These are phyloP conservation scores for Calonectria honghensis DNA, from an alignment of 2,329 filamentous ascomycete genomes.

Conservation along the genomic window DNA sequence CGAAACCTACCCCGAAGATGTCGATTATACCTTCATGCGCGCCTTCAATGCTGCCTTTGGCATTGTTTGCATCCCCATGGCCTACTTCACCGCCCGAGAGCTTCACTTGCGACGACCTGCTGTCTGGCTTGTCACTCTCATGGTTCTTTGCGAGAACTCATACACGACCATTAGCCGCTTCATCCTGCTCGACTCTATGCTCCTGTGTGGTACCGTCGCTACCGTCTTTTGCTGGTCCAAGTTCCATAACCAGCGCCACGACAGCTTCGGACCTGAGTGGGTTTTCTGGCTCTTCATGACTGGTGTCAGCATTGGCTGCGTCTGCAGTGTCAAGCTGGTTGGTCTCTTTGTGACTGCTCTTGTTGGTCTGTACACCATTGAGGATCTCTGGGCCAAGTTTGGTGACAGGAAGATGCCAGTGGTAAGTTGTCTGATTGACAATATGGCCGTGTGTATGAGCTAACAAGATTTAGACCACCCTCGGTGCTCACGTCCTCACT, in stretches of 20 bases:
- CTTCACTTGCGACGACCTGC: slow-evolving; percentile 89
- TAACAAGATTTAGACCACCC: slow-evolving; percentile 66
- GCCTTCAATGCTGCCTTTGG: slow-evolving; percentile 98
- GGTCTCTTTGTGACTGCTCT: slow-evolving; percentile 96
- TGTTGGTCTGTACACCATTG: slow-evolving; percentile 95
- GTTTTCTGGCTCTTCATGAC: slow-evolving; percentile 95
- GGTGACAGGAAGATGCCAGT: slow-evolving; percentile 94
- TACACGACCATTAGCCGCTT: slow-evolving; percentile 99
- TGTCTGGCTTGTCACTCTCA: slow-evolving; percentile 95
- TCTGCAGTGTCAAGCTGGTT: slow-evolving; percentile 99
- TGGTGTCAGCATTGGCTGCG: slow-evolving; percentile 96
- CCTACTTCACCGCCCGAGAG: slow-evolving; percentile 95
- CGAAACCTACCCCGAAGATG: slow-evolving; percentile 92
- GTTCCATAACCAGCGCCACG: slow-evolving; percentile 91
- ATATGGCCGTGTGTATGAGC: background rate
- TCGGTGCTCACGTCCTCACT: slow-evolving; percentile 86
- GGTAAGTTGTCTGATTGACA: slow-evolving; percentile 65
- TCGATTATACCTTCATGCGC: slow-evolving; percentile 99
- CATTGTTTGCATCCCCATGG: slow-evolving; percentile 92
- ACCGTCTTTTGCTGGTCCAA: slow-evolving; percentile 98
- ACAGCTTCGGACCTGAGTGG: slow-evolving; percentile 94
- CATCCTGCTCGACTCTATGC: slow-evolving; percentile 98
- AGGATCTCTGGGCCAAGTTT: slow-evolving; percentile 99
- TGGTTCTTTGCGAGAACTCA: slow-evolving; percentile 99
- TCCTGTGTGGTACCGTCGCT: slow-evolving; percentile 98